Evolutionary conservation across 139 green algal genomes (phyloP).

Genomic region (Tetradesmus lagerheimii): DNA sequence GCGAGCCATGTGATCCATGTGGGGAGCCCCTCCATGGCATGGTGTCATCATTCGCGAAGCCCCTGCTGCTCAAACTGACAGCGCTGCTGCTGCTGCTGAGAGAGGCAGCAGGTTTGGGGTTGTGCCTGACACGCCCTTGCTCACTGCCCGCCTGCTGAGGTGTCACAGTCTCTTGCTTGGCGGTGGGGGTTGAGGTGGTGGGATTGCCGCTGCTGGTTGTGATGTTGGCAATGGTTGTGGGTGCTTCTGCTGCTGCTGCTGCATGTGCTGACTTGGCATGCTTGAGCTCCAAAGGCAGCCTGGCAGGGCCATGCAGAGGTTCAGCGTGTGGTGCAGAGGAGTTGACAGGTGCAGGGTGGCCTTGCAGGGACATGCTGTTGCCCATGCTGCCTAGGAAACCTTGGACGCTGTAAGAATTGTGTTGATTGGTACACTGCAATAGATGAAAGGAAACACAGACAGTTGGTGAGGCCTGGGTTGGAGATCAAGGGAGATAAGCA

Average conservation of each 20-base stretch:
- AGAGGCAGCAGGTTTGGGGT: background rate
- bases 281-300: background rate
- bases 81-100: background rate
- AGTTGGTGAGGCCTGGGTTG: background rate
- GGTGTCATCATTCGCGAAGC: slow-evolving; percentile 6
- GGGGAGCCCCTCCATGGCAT: slow-evolving; percentile 8
- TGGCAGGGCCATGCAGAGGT: background rate
- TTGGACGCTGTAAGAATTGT: background rate
- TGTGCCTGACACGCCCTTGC: too few species aligned
- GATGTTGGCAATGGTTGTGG: background rate
- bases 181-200: background rate
- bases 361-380: background rate
- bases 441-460: background rate
- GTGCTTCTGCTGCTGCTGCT: background rate
- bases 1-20: background rate
- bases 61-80: background rate
- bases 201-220: background rate
- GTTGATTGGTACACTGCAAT: background rate
- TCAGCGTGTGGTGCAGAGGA: background rate
- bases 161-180: background rate
- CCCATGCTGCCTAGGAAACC: background rate
- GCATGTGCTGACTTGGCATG: background rate
- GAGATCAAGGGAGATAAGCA: background rate
- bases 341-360: background rate
- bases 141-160: background rate